A percentile compares a stretch with the other conserved stretches of the same genome.
Conservation (phyloP, 2,329 filamentous ascomycete species). For the Chlorencoelia australis region DNA sequence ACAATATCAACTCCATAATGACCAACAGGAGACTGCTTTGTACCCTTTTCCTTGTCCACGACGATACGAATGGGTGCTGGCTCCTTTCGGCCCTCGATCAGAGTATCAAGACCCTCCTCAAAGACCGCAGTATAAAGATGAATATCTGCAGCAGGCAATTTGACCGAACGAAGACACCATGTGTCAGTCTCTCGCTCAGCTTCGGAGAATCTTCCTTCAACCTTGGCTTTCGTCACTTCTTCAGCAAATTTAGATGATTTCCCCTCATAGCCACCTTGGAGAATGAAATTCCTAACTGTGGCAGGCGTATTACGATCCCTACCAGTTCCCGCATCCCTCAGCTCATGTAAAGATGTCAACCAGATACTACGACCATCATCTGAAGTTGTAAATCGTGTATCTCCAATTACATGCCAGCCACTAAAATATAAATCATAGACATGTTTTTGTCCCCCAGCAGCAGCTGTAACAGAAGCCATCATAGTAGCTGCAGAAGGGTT, state of each 20-base stretch:
- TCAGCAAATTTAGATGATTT: conserved; percentile 70
- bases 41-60: conserved; percentile 59
- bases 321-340: conserved; percentile 44
- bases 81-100: conserved; percentile 54
- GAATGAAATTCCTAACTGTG: conserved; percentile 57
- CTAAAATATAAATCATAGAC: conserved; percentile 64
- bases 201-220: conserved; percentile 78
- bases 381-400: conserved; percentile 65
- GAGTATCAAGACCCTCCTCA: conserved; percentile 54
- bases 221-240: conserved; percentile 74
- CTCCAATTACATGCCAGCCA: conserved; percentile 59
- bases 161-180: conserved; percentile 69
- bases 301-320: conserved; percentile 39
- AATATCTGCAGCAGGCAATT: conserved; percentile 49
- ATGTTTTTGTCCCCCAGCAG: conserved; percentile 46
- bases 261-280: conserved; percentile 68
- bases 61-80: conserved; percentile 62
- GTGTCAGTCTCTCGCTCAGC: conserved; percentile 68
- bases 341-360: conserved; percentile 54
- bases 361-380: conserved; percentile 54
- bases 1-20: conserved; percentile 64
- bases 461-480: conserved; percentile 53
- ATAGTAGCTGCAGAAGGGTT: conserved; percentile 59
- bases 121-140: conserved; percentile 59
- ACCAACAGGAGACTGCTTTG: conserved; percentile 54